Base-by-base conservation (phyloP, 371 early-diverging fungal genomes). In the Dinochytrium kinnereticum region DNA sequence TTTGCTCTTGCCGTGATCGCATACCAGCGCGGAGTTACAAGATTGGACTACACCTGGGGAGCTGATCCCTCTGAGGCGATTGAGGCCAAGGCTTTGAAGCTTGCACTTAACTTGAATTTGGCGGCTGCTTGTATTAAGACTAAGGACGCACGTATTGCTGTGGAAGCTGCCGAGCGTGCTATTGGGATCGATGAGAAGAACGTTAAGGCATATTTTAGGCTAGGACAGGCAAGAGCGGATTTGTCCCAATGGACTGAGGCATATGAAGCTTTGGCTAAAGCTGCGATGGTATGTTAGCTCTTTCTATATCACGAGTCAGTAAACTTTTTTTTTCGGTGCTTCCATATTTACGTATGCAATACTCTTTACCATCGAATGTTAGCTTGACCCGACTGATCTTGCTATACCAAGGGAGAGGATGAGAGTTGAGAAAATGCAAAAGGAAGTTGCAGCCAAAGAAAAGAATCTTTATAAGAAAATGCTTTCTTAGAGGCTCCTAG, bases 151-250 rank as follows among this genome's bases (percentile, higher is more conserved):
- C 79, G 79, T 13, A 66, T 53, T 51, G 86, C 87, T 0, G 75
- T 84, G 2, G 82, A 84, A 66, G 82, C 82, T 0, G 81, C 83
- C 38, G 78, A 85, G 51, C 80, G 81, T 44, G 89, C 84, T 19
- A 68, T 91, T 61, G 81, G 79, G 24, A 78, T 87, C 64, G 89
- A 91, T 72, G 76, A 81, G 5, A 61, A 78, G 31, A 90, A 84
- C 71, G 74, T 88, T n/a, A 92, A 92, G 79, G 90, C 87, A 0
- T 81, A 79, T 36, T 91, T 87, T 80, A 84, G 92, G 17, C 71
- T 90, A 34, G 88, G 82, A 2, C 88, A 89, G 76, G 91, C 88
- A 0, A 84, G 83, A 72, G 68, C 85, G 21, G 89, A 85, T 55
- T 69, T 80, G 70, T 76, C 80, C 5, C 84, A 87, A 59, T 92